Base-by-base conservation (phyloP, 2,329 filamentous ascomycete genomes). In the Dactylellina sp. region DNA sequence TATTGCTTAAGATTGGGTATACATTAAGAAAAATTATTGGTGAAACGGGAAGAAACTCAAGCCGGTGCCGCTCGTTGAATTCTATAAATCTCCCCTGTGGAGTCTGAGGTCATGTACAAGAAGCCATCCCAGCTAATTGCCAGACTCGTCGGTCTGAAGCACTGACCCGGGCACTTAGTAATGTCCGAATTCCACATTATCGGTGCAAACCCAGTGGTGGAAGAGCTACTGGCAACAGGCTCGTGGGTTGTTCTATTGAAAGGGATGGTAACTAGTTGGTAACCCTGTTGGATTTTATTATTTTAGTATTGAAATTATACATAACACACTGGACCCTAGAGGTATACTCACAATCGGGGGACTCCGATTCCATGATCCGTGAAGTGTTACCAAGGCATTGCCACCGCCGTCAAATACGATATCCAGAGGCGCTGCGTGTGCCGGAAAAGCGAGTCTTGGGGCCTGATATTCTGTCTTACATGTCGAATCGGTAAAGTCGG, bases 391-490 rank as follows among this genome's bases (percentile, higher is more conserved):
- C 81, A 86, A 92, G 0, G 88, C 89, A 1, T 83, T 84, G 7
- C 84, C 85, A 39, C 20, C n/a, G 18, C 14, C 18, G 20, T 86
- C 84, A 82, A 93, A 93, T 71, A 87, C 86, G 78, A 92, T 86
- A 77, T 91, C 89, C 0, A 92, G 82, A 0, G 91, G 91, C 0
- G 90, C 89, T 78, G 85, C 88, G 78, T 93, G 91, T 0, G 90
- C 86, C 57, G 84, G 81, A 78, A 89, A 87, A 0, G 86, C 86
- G 22, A 92, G 81, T 0, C 86, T 75, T 76, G 90, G 85, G n/a
- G 46, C 35, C 22, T 65, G 35, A 2, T 83, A 76, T 11, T 84
- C 79, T 18, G 82, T 83, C 1, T 81, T 81, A 77, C 85, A 87
- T 6, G 79, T 78, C 2, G 80, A 78, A 78, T 86, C 85, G 37